These are phyloP conservation scores for Lactifluus pinguis DNA, from an alignment of 768 basidiomycete genomes.

Conservation along the genomic window DNA sequence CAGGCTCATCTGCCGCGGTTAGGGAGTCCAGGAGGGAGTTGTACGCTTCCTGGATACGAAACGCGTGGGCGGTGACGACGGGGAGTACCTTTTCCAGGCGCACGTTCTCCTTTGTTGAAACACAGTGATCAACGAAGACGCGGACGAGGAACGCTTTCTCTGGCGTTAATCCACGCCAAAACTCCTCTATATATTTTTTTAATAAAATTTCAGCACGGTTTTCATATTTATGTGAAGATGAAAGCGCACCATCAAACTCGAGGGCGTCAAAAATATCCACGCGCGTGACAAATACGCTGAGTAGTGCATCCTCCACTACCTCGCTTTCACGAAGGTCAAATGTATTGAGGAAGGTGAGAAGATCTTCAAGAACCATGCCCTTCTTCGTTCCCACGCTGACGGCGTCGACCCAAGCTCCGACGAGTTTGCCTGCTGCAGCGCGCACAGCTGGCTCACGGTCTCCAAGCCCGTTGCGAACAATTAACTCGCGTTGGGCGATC, in stretches of 20 bases:
- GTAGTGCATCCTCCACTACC: conserved; percentile 66
- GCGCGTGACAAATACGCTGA: conserved; percentile 59
- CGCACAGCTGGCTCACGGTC: conserved; percentile 75
- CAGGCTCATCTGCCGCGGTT: conserved; percentile 31
- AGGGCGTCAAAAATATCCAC: conserved; percentile 58
- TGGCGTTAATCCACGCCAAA: conserved; percentile 61
- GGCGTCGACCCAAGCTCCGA: conserved; percentile 69
- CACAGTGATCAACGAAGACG: conserved; percentile 75
- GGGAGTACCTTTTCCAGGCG: conserved; percentile 68
- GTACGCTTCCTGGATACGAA: conserved; percentile 60
- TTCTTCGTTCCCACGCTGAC: conserved; percentile 33
- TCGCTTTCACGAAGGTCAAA: conserved; percentile 52
- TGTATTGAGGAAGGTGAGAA: conserved; percentile 42
- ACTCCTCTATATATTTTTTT: conserved; percentile 41
- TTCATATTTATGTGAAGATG: background rate
- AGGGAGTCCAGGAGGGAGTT: conserved; percentile 47
- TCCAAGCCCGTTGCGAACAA: conserved; percentile 75
- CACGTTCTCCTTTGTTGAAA: conserved; percentile 45
- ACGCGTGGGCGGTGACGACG: conserved; percentile 77
- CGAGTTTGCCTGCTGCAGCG: conserved; percentile 58
- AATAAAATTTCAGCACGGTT: background rate
- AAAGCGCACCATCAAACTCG: conserved; percentile 53
- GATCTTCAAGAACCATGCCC: conserved; percentile 29
- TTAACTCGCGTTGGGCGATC: conserved; percentile 63
- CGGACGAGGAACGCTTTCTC: conserved; percentile 76